Conservation (phyloP, 495 filamentous ascomycete species). For the Aspergillus hancockii region DNA sequence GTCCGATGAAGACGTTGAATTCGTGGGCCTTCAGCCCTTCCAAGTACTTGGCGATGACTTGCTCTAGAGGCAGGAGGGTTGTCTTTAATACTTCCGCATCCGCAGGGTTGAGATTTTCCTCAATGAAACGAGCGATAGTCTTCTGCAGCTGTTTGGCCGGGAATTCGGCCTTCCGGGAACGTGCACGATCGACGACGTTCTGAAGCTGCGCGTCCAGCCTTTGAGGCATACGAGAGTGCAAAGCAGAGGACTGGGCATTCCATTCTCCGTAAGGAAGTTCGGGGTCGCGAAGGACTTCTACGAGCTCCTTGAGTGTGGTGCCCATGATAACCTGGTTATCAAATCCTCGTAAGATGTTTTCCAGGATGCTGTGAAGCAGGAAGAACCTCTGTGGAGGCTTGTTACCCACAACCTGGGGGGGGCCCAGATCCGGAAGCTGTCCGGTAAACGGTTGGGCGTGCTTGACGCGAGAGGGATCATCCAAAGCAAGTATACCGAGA, state of each 20-base stretch:
- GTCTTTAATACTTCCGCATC: conserved; percentile 72
- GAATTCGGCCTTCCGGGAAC: conserved; percentile 78
- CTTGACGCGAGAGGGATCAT: conserved; percentile 95
- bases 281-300: conserved; percentile 83
- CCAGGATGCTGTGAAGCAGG: conserved; percentile 72
- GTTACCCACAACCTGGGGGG: conserved; percentile 80
- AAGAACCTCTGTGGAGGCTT: conserved; percentile 91
- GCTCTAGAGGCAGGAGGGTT: conserved; percentile 73
- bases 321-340: conserved; percentile 98
- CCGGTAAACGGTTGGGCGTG: conserved; percentile 95
- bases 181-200: conserved; percentile 81
- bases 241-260: conserved; percentile 89
- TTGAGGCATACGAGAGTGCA: conserved; percentile 94
- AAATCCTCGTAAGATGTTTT: conserved; percentile 89
- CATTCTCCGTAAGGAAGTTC: conserved; percentile 97
- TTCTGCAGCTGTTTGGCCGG: conserved; percentile 86
- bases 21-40: conserved; percentile 93
- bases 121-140: conserved; percentile 81
- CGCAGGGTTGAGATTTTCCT: conserved; percentile 72
- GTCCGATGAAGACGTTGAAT: conserved; percentile 73
- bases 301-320: conserved; percentile 80
- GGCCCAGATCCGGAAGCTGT: conserved; percentile 84
- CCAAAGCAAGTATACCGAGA: conserved; percentile 93
- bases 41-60: conserved; percentile 78
- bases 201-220: conserved; percentile 82